Conservation (phyloP, 768 basidiomycete genomes). For the Gymnopilus junonius region DNA sequence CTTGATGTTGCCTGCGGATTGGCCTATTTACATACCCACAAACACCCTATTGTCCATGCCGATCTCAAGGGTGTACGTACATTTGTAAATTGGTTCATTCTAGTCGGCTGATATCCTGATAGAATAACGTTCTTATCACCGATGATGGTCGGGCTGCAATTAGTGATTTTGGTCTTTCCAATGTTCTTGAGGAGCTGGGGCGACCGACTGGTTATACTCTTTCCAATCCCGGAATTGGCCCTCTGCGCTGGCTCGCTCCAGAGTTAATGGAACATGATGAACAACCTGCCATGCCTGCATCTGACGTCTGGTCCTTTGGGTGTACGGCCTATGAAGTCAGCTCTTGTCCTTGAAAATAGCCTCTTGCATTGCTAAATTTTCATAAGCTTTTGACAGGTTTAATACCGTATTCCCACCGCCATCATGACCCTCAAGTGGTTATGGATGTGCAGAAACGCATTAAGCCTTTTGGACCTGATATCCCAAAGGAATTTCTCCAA, state of each 20-base stretch:
- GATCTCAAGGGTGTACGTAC: constrained; percentile 32
- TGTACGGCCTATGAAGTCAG: constrained; percentile 39
- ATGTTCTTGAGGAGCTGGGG: constrained; percentile 34
- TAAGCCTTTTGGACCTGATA: constrained; percentile 23
- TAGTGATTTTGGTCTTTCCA: constrained; percentile 49
- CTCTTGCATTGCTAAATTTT: background rate
- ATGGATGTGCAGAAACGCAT: constrained; percentile 23
- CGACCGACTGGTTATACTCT: constrained; percentile 33
- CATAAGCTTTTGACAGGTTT: constrained; percentile 28
- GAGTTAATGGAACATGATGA: constrained; percentile 37
- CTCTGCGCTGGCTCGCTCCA: constrained; percentile 38
- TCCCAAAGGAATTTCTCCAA: background rate
- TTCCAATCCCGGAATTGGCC: constrained; percentile 32
- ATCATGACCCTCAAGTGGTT: constrained; percentile 25
- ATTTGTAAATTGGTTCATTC: background rate
- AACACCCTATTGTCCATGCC: constrained; percentile 38
- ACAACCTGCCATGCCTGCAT: constrained; percentile 23
- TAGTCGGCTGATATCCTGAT: background rate
- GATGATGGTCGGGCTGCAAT: constrained; percentile 43
- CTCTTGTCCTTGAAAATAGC: background rate
- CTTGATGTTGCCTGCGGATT: constrained; percentile 48
- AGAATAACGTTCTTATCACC: constrained; percentile 53
- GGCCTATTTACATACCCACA: constrained; percentile 44
- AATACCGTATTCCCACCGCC: constrained; percentile 27
- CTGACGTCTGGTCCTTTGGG: constrained; percentile 41